These are phyloP conservation scores for Leccinum uliginosum DNA, from an alignment of 768 basidiomycete species.

Conservation along the genomic window DNA sequence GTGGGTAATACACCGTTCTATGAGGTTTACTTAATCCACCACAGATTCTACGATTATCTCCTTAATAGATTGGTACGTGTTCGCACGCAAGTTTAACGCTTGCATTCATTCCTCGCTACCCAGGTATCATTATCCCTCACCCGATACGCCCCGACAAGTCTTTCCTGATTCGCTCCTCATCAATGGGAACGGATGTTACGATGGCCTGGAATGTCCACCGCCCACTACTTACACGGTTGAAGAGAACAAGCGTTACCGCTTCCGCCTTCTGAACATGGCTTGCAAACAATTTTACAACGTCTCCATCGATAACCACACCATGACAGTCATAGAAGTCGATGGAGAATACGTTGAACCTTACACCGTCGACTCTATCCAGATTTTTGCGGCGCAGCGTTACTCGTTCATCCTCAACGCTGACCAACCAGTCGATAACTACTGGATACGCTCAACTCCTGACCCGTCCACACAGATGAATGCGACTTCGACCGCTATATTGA, in stretches of 20 bases:
- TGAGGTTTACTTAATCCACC: neutral
- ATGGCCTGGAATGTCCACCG: constrained; percentile 17
- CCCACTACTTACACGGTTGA: constrained; percentile 32
- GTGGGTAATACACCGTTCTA: neutral
- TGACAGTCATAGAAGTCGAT: constrained; percentile 42
- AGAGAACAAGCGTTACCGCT: constrained; percentile 34
- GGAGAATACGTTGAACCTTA: constrained; percentile 37
- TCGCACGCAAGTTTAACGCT: neutral
- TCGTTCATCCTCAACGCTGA: constrained; percentile 42
- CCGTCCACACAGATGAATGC: neutral
- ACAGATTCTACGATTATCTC: neutral
- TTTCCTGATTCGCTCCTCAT: constrained; percentile 35
- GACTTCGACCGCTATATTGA: constrained; percentile 12
- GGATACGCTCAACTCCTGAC: constrained; percentile 9
- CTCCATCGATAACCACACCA: constrained; percentile 22
- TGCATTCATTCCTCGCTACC: neutral
- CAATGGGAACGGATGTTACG: constrained; percentile 36
- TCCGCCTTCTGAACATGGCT: constrained; percentile 35
- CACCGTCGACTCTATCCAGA: constrained; percentile 35
- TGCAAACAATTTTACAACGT: constrained; percentile 32
- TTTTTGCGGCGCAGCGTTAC: constrained; percentile 41
- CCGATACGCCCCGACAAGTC: constrained; percentile 4
- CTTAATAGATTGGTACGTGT: neutral
- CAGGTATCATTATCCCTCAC: constrained; percentile 19
- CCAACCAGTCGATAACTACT: constrained; percentile 40